A percentile compares a stretch with the other conserved stretches of the same genome.
Evolutionary conservation across 2,329 filamentous ascomycete genomes (phyloP).

Genomic region (Sclerotinia nivalis): DNA sequence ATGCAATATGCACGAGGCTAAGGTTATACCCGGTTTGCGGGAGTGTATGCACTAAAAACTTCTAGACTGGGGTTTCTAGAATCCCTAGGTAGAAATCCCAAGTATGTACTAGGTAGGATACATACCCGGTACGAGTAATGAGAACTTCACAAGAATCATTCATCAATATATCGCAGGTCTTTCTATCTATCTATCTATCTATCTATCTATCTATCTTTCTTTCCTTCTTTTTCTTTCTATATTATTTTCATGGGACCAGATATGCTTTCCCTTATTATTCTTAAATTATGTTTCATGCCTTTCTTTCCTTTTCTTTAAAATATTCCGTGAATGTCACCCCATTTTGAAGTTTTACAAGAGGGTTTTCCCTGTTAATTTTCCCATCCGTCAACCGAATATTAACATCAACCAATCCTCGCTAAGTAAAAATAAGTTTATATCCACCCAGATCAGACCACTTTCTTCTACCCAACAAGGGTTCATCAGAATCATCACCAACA

Average conservation of each 20-base stretch:
- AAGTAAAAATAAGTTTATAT: neutral
- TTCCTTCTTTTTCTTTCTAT: neutral
- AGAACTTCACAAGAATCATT: neutral
- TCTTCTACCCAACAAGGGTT: constrained; percentile 21
- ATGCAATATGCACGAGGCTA: constrained; percentile 3
- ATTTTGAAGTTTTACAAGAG: neutral
- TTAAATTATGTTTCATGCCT: constrained; percentile 11
- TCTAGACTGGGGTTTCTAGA: neutral
- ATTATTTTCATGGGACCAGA: neutral
- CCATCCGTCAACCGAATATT: neutral
- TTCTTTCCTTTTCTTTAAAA: neutral
- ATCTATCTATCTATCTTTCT: neutral
- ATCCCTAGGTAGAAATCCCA: neutral
- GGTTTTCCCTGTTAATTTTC: constrained; percentile 17
- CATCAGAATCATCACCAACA: neutral
- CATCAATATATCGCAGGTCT: neutral
- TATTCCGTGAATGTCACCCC: constrained; percentile 7
- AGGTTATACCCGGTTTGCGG: constrained; percentile 1
- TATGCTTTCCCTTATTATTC: neutral
- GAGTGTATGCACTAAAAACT: neutral
- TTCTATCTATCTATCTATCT: neutral
- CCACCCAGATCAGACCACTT: constrained; percentile 25
- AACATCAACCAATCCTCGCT: neutral
- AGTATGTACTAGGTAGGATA: neutral
- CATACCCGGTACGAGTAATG: neutral